Base-by-base conservation (phyloP, 1,139 yeast species). In the Lodderomyces parapsilosis region DNA sequence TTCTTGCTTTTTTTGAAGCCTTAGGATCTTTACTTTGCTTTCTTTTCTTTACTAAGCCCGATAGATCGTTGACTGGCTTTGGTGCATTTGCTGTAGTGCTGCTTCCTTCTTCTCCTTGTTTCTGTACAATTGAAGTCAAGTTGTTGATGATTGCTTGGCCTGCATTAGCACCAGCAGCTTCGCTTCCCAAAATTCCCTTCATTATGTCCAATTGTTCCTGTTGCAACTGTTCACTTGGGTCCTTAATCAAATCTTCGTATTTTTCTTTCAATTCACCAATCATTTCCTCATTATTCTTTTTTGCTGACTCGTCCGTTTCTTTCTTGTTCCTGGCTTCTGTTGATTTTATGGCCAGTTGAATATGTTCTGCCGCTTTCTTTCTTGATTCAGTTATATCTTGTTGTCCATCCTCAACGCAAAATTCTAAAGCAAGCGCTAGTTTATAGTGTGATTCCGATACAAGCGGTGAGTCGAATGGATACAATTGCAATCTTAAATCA, bases 361-460 rank as follows among this genome's bases (percentile, higher is more conserved):
- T 74, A 46, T 84, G 81, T 28, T 69, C 68, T 6, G 82, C 78
- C 0, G 94, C 86, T 48, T 71, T 69, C 4, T 60, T 55, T 46
- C 77, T 67, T 53, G 74, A 70, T 38, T 78, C 84, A 1, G 63
- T 63, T 0, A 76, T 74, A 30, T 30, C 33, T 15, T 30, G 19
- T 14, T 19, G 19, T n/a, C 19, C 33, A 49, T 77, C 78, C 37
- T 78, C 84, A 13, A 76, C 72, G 45, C 79, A 72, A 54, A 86
- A 85, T 55, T 90, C 96, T 46, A 80, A 68, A 0, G 96, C 95
- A 40, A 90, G 69, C 0, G 96, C 85, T 32, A 88, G 69, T 62
- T 89, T 89, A 65, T 84, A 88, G 61, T 87, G 88, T 0, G 90
- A 83, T 57, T 89, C 96, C 2, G 93, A 81, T 7, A 89, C 71